A percentile compares a stretch with the other conserved stretches of the same genome.
These are phyloP conservation scores for Paramyrothecium roridum DNA, from an alignment of 2,329 filamentous ascomycete genomes.

Conservation along the genomic window DNA sequence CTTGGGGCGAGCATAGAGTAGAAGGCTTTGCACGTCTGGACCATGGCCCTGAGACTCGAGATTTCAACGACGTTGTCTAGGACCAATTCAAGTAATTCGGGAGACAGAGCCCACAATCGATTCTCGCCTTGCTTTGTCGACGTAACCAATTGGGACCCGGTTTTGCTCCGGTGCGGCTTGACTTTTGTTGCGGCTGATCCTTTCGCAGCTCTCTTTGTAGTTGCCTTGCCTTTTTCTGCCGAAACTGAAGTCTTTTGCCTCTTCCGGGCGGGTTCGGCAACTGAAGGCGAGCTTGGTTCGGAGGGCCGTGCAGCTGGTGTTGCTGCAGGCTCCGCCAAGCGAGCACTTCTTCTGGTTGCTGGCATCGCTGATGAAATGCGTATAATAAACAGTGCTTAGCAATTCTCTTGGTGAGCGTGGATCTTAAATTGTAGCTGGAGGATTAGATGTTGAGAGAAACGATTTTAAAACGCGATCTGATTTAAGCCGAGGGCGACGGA, in stretches of 20 bases:
- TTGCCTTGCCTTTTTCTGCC: background rate
- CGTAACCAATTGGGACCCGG: background rate
- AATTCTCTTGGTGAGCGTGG: too few species aligned
- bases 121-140: background rate
- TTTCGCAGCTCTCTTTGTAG: background rate
- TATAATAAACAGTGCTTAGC: too few species aligned
- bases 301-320: background rate
- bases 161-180: background rate
- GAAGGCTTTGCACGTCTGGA: slow-evolving; percentile 12
- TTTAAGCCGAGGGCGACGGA: too few species aligned
- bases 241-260: background rate
- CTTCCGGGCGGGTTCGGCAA: background rate
- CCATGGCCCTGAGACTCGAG: slow-evolving; percentile 4
- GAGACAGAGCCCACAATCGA: background rate
- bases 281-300: background rate
- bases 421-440: too few species aligned
- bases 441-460: too few species aligned
- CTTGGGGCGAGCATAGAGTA: slow-evolving; percentile 9
- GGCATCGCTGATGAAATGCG: background rate
- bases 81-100: background rate
- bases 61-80: background rate
- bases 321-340: background rate
- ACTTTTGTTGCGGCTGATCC: background rate
- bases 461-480: too few species aligned
- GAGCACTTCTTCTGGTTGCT: background rate